phyloP scores from a whole-genome alignment of 768 basidiomycete species.

The Boletus rex-veris region DNA sequence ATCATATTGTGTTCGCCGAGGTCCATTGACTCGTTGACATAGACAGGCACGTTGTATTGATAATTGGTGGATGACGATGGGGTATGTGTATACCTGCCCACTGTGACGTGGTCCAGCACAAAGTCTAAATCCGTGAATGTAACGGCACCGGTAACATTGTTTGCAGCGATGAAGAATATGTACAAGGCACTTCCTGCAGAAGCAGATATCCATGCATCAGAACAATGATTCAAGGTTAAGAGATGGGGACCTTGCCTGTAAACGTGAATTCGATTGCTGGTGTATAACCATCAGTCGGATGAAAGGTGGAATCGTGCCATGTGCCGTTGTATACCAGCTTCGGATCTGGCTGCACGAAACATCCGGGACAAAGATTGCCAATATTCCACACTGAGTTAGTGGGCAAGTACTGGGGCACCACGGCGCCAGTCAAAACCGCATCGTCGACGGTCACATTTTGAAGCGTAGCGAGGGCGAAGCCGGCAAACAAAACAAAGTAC shows the following conservation, averaged over 20 bases:
- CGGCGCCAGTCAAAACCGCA: conserved; percentile 3
- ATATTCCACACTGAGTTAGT: background rate
- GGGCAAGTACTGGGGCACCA: conserved; percentile 10
- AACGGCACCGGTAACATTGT: background rate
- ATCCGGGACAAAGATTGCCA: conserved; percentile 4
- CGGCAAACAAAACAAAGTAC: background rate
- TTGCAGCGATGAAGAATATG: conserved; percentile 19
- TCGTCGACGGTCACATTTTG: conserved; percentile 19
- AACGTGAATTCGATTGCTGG: conserved; percentile 9
- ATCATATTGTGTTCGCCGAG: conserved; percentile 7
- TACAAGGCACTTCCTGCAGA: conserved; percentile 14
- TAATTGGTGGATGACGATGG: background rate
- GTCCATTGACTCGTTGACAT: conserved; percentile 3
- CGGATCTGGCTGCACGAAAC: background rate
- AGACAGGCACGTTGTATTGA: conserved; percentile 16
- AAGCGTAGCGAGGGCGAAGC: background rate
- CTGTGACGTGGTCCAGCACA: background rate
- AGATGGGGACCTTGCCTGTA: background rate
- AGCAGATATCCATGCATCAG: background rate
- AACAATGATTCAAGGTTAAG: background rate
- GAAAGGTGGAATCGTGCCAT: conserved; percentile 16
- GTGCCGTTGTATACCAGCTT: conserved; percentile 7
- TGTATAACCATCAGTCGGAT: background rate
- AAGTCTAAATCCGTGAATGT: conserved; percentile 6
- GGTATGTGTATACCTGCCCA: background rate